Evolutionary conservation across 2,329 filamentous ascomycete genomes (phyloP).

Genomic region (Exutisphaerella laricina): DNA sequence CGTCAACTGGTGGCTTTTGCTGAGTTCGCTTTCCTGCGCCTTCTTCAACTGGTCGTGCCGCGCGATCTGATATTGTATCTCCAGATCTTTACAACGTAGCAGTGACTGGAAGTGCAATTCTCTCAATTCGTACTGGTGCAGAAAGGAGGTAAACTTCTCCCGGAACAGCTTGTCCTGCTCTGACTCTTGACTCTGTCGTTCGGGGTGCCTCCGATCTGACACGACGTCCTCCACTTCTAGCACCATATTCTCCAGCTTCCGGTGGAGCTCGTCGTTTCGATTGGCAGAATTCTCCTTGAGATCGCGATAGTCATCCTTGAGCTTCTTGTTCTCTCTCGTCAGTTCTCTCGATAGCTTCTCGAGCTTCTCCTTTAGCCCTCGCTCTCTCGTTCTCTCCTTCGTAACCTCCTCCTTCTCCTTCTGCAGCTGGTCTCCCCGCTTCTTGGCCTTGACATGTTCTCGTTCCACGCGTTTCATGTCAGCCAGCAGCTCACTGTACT

Average conservation of each 20-base stretch:
- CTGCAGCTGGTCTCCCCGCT: slow-evolving; percentile 85
- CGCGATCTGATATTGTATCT: slow-evolving; percentile 86
- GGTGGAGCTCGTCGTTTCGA: slow-evolving; percentile 76
- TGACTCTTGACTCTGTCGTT: slow-evolving; percentile 74
- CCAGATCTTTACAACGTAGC: slow-evolving; percentile 89
- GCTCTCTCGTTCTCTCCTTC: slow-evolving; percentile 83
- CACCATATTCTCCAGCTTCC: slow-evolving; percentile 73
- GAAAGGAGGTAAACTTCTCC: slow-evolving; percentile 89
- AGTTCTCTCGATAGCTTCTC: slow-evolving; percentile 94
- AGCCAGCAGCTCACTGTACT: slow-evolving; percentile 82
- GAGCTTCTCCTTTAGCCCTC: slow-evolving; percentile 87
- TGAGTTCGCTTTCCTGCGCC: slow-evolving; percentile 72
- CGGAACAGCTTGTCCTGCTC: slow-evolving; percentile 77
- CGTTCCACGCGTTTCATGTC: slow-evolving; percentile 95
- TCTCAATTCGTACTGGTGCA: slow-evolving; percentile 93
- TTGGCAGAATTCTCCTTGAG: slow-evolving; percentile 79
- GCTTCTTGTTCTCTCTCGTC: slow-evolving; percentile 94
- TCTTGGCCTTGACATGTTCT: slow-evolving; percentile 93
- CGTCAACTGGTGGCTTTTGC: slow-evolving; percentile 77
- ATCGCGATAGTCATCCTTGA: slow-evolving; percentile 88
- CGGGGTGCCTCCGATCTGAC: slow-evolving; percentile 67
- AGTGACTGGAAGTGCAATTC: slow-evolving; percentile 91
- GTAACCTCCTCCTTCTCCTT: slow-evolving; percentile 92
- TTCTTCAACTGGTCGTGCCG: slow-evolving; percentile 88
- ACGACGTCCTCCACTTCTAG: slow-evolving; percentile 84